A percentile compares a stretch with the other conserved stretches of the same genome.
These are phyloP conservation scores for Leucosporidium yakuticum DNA, from an alignment of 768 basidiomycete genomes.

Conservation along the genomic window DNA sequence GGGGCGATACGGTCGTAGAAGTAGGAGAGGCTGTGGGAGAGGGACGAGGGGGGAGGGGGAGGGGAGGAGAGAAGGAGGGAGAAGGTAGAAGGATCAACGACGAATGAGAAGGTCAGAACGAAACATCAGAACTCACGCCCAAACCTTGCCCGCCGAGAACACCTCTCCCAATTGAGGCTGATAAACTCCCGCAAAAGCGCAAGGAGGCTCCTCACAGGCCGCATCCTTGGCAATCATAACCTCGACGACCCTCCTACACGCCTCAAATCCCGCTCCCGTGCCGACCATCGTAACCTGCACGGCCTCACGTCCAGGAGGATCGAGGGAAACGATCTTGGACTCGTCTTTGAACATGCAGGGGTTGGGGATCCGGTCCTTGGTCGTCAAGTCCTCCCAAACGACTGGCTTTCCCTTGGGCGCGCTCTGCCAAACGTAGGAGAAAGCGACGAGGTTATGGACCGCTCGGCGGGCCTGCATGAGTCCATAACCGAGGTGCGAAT, in stretches of 20 bases:
- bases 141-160: conserved; percentile 64
- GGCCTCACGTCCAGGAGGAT: conserved; percentile 46
- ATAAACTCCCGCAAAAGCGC: conserved; percentile 95
- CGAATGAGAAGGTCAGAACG: not conserved
- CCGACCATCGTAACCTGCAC: conserved; percentile 81
- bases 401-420: conserved; percentile 32
- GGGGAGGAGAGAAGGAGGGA: too few relatives aligned
- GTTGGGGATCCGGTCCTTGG: conserved; percentile 54
- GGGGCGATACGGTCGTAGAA: conserved; percentile 92
- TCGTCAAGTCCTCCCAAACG: conserved; percentile 44
- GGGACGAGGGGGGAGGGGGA: not conserved
- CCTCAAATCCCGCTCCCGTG: conserved; percentile 72
- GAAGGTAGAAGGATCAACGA: not conserved
- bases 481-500: conserved; percentile 95
- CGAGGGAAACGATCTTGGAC: conserved; percentile 58
- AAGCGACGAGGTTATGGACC: conserved; percentile 85
- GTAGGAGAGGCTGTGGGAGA: conserved; percentile 61
- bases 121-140: conserved; percentile 25
- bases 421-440: conserved; percentile 55
- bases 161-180: conserved; percentile 86
- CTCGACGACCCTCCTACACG: conserved; percentile 74
- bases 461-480: conserved; percentile 77
- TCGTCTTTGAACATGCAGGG: conserved; percentile 74
- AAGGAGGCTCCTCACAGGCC: conserved; percentile 86
- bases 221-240: conserved; percentile 92